Evolutionary conservation across 2,329 filamentous ascomycete genomes (phyloP).

Genomic region (Trichoderma aggressivum): DNA sequence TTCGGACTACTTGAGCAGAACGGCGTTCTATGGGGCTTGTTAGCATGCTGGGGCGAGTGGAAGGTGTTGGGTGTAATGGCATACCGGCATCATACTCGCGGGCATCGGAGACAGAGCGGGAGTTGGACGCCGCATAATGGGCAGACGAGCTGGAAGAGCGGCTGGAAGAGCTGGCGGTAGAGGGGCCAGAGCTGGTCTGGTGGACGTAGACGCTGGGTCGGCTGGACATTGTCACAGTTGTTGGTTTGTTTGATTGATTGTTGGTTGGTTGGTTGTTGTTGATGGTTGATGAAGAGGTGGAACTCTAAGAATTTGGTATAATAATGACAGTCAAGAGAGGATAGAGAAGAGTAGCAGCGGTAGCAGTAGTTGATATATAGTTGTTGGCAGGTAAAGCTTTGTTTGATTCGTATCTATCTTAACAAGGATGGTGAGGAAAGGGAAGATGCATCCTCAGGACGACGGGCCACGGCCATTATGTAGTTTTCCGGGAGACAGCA

Average conservation of each 20-base stretch:
- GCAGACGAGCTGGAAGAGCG: slow-evolving; percentile 25
- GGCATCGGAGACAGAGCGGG: slow-evolving; percentile 29
- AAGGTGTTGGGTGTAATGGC: slow-evolving; percentile 14
- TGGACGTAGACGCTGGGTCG: slow-evolving; percentile 31
- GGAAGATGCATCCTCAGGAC: not conserved
- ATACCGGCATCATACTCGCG: slow-evolving; percentile 35
- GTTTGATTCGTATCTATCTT: not conserved
- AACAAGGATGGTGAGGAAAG: not conserved
- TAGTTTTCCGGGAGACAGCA: not conserved
- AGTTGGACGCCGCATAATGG: slow-evolving; percentile 22
- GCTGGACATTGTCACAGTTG: slow-evolving; percentile 10
- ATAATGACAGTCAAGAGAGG: not conserved
- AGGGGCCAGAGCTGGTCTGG: slow-evolving; percentile 23
- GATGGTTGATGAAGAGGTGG: not conserved
- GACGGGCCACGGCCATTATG: not conserved
- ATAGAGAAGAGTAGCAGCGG: not conserved
- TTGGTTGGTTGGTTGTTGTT: not conserved
- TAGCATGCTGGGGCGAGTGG: slow-evolving; percentile 9
- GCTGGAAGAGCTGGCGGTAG: slow-evolving; percentile 24
- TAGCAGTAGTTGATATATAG: not conserved
- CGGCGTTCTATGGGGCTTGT: slow-evolving; percentile 27
- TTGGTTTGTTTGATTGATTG: not conserved
- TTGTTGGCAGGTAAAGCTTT: not conserved
- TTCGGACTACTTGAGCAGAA: slow-evolving; percentile 25
- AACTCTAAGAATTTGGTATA: not conserved